Conservation (phyloP, 2,329 filamentous ascomycete species). For the Sporothrix variecibatus region DNA sequence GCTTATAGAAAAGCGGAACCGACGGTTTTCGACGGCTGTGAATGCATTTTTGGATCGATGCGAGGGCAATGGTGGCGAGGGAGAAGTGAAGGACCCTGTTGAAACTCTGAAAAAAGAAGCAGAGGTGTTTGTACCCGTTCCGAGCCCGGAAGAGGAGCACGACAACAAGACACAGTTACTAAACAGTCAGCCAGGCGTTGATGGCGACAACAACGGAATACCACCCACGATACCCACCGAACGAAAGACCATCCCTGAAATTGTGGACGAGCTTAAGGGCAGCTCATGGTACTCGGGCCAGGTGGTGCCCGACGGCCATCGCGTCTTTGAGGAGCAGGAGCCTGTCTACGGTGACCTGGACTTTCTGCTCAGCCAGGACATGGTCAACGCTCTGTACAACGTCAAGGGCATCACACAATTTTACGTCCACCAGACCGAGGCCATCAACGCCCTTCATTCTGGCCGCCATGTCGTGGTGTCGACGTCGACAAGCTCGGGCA, state of each 20-base stretch:
- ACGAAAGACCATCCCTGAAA: slow-evolving; percentile 77
- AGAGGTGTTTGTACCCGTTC: slow-evolving; percentile 63
- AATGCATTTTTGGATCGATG: slow-evolving; percentile 77
- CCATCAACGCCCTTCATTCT: slow-evolving; percentile 82
- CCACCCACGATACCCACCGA: slow-evolving; percentile 77
- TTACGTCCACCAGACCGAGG: slow-evolving; percentile 90
- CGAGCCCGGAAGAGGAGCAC: background rate
- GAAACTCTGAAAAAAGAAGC: slow-evolving; percentile 61
- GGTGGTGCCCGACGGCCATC: slow-evolving; percentile 89
- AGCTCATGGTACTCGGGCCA: slow-evolving; percentile 88
- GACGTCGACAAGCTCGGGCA: slow-evolving; percentile 94
- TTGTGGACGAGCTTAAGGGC: slow-evolving; percentile 78
- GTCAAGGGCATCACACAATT: slow-evolving; percentile 81
- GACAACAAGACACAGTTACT: too few relatives aligned
- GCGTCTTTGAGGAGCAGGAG: slow-evolving; percentile 84
- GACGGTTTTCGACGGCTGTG: slow-evolving; percentile 76
- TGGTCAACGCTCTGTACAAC: slow-evolving; percentile 97
- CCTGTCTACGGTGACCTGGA: slow-evolving; percentile 79
- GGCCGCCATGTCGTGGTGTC: slow-evolving; percentile 88
- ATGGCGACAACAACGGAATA: slow-evolving; percentile 44
- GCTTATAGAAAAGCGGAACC: slow-evolving; percentile 86
- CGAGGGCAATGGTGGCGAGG: slow-evolving; percentile 45
- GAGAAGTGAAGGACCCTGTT: slow-evolving; percentile 60
- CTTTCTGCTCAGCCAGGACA: slow-evolving; percentile 82
- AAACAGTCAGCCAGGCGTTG: slow-evolving; percentile 33